These are phyloP conservation scores for Hypoxylon sp. DNA, from an alignment of 2,329 filamentous ascomycete species.

Conservation along the genomic window DNA sequence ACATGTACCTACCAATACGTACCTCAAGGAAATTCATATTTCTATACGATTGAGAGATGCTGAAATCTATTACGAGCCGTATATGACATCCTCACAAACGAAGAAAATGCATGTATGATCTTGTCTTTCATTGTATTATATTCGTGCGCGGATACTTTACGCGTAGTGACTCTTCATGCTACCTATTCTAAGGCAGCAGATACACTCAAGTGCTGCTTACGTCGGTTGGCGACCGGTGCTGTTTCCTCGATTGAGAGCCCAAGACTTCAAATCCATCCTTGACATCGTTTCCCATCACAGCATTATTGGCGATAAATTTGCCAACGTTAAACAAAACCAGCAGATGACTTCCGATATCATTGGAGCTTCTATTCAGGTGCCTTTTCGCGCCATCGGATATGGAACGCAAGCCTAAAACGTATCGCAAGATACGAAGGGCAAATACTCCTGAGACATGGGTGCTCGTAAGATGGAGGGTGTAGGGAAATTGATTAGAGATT, in stretches of 20 bases:
- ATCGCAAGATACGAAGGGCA: neutral
- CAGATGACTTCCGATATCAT: neutral
- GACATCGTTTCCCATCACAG: neutral
- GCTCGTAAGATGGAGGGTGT: neutral
- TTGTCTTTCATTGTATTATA: slow-evolving; percentile 16
- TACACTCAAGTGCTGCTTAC: slow-evolving; percentile 19
- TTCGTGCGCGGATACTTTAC: slow-evolving; percentile 27
- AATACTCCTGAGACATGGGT: neutral
- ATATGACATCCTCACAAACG: neutral
- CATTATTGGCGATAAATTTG: neutral
- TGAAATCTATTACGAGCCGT: neutral
- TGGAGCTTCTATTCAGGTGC: neutral
- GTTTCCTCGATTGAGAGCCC: neutral
- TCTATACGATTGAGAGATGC: neutral
- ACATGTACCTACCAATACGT: no score
- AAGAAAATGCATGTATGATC: neutral
- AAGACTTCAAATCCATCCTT: neutral
- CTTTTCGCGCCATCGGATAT: neutral
- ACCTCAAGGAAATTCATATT: no score
- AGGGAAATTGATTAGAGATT: neutral
- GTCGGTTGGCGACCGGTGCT: neutral
- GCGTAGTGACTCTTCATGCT: slow-evolving; percentile 7
- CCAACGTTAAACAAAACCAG: neutral
- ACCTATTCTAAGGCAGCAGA: slow-evolving; percentile 2
- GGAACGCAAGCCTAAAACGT: neutral